phyloP scores from a whole-genome alignment of 768 basidiomycete species.

The Suillus alpinus region DNA sequence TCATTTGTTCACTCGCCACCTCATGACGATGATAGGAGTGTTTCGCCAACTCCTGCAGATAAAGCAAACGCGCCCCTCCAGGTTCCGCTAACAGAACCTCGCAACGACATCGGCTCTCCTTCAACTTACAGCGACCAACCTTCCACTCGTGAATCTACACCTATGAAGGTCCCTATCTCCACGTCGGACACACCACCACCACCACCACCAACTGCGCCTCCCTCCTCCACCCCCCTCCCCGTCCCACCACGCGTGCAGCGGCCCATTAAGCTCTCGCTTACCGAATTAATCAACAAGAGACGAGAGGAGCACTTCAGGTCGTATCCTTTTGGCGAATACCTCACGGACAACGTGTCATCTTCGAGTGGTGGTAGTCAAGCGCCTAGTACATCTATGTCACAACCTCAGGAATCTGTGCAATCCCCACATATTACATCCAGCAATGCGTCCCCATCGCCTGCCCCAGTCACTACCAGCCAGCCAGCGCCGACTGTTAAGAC shows the following conservation, averaged over 20 bases:
- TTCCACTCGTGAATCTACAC: background rate
- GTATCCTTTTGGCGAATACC: background rate
- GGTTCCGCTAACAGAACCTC: background rate
- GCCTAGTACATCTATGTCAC: background rate
- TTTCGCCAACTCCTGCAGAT: background rate
- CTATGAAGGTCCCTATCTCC: background rate
- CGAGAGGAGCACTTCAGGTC: slow-evolving; percentile 7
- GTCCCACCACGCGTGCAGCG: slow-evolving; percentile 22
- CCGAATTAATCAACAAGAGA: slow-evolving; percentile 21
- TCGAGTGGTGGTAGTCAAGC: background rate
- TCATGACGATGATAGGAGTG: background rate
- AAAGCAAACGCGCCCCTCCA: background rate
- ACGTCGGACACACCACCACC: background rate
- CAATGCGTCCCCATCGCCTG: background rate
- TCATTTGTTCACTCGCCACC: background rate
- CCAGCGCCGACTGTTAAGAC: background rate
- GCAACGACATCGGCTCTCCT: background rate
- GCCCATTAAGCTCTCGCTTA: slow-evolving; percentile 13
- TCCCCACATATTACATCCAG: background rate
- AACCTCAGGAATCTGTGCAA: background rate
- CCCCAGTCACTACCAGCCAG: background rate
- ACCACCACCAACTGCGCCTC: slow-evolving; percentile 4
- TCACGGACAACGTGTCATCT: background rate
- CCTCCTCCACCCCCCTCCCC: slow-evolving; percentile 10
- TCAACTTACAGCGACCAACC: background rate